Percentiles rank a stretch among this genome's conserved stretches.
phyloP scores from a whole-genome alignment of 2,329 filamentous ascomycete species.

The Fusarium circinatum region DNA sequence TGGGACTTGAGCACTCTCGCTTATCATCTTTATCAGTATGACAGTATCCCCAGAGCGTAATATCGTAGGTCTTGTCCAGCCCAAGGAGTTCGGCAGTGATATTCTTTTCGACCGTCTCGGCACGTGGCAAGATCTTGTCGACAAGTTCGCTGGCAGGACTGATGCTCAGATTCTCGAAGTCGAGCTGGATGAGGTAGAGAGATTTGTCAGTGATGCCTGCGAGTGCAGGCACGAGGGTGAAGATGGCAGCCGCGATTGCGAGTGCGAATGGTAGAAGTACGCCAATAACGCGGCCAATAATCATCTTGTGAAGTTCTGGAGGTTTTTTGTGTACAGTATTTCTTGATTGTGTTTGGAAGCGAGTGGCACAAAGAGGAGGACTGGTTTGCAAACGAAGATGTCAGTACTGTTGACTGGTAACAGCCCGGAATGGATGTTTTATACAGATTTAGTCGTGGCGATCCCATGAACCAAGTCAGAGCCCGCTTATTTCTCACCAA shows the following conservation, averaged over 20 bases:
- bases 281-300: neutral
- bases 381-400: neutral
- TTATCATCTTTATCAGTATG: neutral
- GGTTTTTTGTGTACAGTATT: neutral
- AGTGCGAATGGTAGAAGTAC: neutral
- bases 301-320: neutral
- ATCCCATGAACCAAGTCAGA: neutral
- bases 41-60: neutral
- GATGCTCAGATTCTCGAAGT: neutral
- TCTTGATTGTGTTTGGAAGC: neutral
- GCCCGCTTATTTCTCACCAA: neutral
- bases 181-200: neutral
- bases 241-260: neutral
- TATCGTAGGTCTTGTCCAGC: neutral
- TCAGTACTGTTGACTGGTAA: neutral
- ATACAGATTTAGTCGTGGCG: neutral
- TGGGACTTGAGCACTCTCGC: neutral
- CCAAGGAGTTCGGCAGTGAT: neutral
- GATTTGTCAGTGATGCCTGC: neutral
- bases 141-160: neutral
- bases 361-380: neutral
- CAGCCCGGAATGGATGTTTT: neutral
- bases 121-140: neutral
- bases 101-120: neutral
- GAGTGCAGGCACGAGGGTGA: neutral